These are phyloP conservation scores for Tilletia walkeri DNA, from an alignment of 1,284 basidiomycete genomes.

Conservation along the genomic window DNA sequence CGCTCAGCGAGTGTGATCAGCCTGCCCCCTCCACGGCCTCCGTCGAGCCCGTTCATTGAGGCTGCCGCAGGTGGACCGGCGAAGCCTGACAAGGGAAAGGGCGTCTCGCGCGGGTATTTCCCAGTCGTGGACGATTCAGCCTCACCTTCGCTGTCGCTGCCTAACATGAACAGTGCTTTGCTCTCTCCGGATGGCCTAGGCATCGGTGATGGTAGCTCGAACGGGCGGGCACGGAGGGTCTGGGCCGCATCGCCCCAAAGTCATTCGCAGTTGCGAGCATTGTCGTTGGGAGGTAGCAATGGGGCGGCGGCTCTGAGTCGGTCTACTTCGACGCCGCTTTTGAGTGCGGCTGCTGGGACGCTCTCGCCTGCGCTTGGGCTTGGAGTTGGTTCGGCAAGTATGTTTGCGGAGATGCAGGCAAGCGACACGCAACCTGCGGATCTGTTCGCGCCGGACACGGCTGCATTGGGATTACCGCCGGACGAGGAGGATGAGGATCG, in stretches of 20 bases:
- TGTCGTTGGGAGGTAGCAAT: neutral
- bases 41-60: constrained; percentile 15
- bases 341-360: constrained; percentile 22
- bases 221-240: neutral
- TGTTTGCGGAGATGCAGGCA: constrained; percentile 17
- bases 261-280: neutral
- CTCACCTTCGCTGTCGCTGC: neutral
- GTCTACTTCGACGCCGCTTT: constrained; percentile 31
- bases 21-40: constrained; percentile 2
- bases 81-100: constrained; percentile 15
- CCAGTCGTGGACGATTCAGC: neutral
- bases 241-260: neutral
- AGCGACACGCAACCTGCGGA: constrained; percentile 16
- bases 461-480: constrained; percentile 1
- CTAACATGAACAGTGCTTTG: neutral
- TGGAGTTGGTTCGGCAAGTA: constrained; percentile 13
- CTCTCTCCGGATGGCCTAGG: neutral
- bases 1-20: constrained; percentile 6
- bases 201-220: neutral
- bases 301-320: neutral
- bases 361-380: constrained; percentile 23
- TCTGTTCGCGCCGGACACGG: constrained; percentile 11
- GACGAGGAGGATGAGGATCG: constrained; percentile 24
- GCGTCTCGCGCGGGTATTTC: constrained; percentile 10
- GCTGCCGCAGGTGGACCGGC: constrained; percentile 6